Percentiles rank a stretch among this genome's conserved stretches.
Conservation (phyloP, 2,329 filamentous ascomycete genomes). For the Colletotrichum orchidophilum region DNA sequence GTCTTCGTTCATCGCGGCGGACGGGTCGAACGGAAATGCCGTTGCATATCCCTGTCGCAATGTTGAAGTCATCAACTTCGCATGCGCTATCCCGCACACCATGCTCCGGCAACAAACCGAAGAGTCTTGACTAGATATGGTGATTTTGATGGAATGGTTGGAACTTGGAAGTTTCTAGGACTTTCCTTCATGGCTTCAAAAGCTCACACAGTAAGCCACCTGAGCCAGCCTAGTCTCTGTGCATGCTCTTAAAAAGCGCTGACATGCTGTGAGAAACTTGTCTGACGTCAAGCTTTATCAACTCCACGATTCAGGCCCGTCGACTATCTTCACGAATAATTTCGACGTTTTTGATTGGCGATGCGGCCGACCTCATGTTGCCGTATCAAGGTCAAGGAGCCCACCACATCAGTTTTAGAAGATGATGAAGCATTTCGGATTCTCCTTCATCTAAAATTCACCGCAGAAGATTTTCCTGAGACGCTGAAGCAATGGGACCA, state of each 20-base stretch:
- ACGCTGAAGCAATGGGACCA: not conserved
- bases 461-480: not conserved
- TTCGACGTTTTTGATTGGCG: not conserved
- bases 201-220: not conserved
- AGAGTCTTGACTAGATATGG: not conserved
- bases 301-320: not conserved
- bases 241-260: not conserved
- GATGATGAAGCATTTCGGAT: not conserved
- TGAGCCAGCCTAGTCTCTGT: not conserved
- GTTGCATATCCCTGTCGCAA: not conserved
- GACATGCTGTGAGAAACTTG: not conserved
- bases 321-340: not conserved
- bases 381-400: conserved; percentile 17
- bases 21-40: not conserved
- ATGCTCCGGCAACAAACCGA: not conserved
- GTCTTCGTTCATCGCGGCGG: not conserved
- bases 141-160: not conserved
- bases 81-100: not conserved
- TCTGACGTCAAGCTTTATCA: not conserved
- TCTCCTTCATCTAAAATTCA: not conserved
- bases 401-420: conserved; percentile 5
- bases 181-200: not conserved
- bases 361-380: conserved; percentile 10
- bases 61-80: not conserved
- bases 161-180: not conserved